Percentiles rank a stretch among this genome's conserved stretches.
Conservation (phyloP, 768 basidiomycete genomes). For the Leccinum variicolor region DNA sequence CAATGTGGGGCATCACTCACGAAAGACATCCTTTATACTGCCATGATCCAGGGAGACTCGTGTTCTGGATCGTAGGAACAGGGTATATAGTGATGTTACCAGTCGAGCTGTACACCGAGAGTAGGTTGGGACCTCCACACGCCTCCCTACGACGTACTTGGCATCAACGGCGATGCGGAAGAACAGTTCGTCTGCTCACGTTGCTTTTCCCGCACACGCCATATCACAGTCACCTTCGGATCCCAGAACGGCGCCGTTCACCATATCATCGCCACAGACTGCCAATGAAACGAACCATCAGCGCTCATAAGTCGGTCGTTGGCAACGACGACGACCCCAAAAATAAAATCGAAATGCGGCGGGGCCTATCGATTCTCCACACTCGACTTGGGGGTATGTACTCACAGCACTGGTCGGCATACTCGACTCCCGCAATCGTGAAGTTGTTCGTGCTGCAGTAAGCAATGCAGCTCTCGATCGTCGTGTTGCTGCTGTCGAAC, state of each 20-base stretch:
- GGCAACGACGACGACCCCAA: background rate
- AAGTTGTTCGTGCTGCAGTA: slow-evolving; percentile 54
- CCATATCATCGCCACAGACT: slow-evolving; percentile 72
- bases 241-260: slow-evolving; percentile 54
- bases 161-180: background rate
- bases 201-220: slow-evolving; percentile 66
- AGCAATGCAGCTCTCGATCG: slow-evolving; percentile 61
- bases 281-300: slow-evolving; percentile 1
- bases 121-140: slow-evolving; percentile 70
- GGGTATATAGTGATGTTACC: slow-evolving; percentile 51
- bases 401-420: slow-evolving; percentile 48
- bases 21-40: slow-evolving; percentile 62
- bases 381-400: slow-evolving; percentile 6
- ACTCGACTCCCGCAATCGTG: slow-evolving; percentile 71
- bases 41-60: slow-evolving; percentile 63
- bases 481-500: slow-evolving; percentile 39
- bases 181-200: slow-evolving; percentile 39
- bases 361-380: background rate
- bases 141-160: slow-evolving; percentile 42
- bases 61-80: slow-evolving; percentile 54
- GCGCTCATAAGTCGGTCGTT: slow-evolving; percentile 1
- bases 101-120: slow-evolving; percentile 64
- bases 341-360: background rate
- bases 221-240: slow-evolving; percentile 59
- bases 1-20: slow-evolving; percentile 35